Evolutionary conservation across 2,329 filamentous ascomycete genomes (phyloP), one percentile per base, ranked within the genome.

Genomic region (Fusarium humuli): DNA sequence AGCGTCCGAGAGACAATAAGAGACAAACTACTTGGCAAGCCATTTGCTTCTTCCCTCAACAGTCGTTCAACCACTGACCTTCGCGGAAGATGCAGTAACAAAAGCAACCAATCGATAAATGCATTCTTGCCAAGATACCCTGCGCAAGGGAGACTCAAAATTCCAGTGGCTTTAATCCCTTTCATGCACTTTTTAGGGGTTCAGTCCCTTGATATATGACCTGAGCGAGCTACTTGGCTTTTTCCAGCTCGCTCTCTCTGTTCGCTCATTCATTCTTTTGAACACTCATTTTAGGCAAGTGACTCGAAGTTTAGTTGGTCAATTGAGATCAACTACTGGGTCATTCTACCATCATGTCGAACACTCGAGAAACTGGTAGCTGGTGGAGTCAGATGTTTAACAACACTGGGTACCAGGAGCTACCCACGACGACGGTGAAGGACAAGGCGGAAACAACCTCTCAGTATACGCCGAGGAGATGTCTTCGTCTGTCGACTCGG

Each of bases 361-460:
- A 40, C 25, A 40, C 44, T 20, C 25, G 14, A 9, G 61, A 61
- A 18, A 22, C 20, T 44, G 29, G 34, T 14, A 57, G 54, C 22
- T 66, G 63, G 61, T 61, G 65, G 20, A 48, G 63, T 47, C 61
- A 61, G 32, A 66, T 66, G 63, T 66, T 66, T 37, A 47, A 44
- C 54, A 46, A 29, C 22, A 20, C 50, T 7, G 61, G 55, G 23
- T 66, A 66, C 47, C 54, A 66, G 16, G 63, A 66, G 48, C 45
- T 66, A 18, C 62, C 62, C 5, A 65, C 62, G 8, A 65, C 25
- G 7, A 27, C 32, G 20, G 54, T 65, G 13, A 65, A 65, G 34
- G 62, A 65, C 44, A 65, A 65, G 20, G 6, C 61, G 5, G 62
- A 65, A 22, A 30, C 57, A 5, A 45, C 32, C 7, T 42, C 54